These are phyloP conservation scores for Lodderomyces jiufengensis DNA, from an alignment of 1,139 yeast genomes.

Conservation along the genomic window DNA sequence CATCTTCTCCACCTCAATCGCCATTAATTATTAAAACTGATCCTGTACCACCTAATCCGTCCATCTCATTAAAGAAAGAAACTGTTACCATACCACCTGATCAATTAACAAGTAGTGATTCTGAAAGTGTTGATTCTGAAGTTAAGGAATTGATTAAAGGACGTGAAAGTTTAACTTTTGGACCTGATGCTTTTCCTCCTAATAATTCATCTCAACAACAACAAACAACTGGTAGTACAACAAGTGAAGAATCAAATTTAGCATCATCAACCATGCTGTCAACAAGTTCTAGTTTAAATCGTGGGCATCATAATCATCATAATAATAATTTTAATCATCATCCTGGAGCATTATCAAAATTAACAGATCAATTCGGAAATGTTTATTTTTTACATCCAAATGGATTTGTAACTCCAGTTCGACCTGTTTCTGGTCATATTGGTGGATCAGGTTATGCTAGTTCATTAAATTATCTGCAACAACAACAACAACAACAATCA, in stretches of 20 bases:
- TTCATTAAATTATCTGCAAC: background rate
- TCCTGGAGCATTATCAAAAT: constrained; percentile 1
- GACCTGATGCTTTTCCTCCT: constrained; percentile 14
- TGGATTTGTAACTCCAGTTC: constrained; percentile 14
- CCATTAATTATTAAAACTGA: constrained; percentile 17
- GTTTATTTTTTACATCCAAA: constrained; percentile 14
- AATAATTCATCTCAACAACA: constrained; percentile 1
- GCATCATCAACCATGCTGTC: constrained; percentile 1
- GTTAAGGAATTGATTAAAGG: constrained; percentile 21
- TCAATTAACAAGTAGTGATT: constrained; percentile 10
- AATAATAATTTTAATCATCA: no score
- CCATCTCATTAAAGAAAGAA: background rate
- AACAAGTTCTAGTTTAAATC: background rate
- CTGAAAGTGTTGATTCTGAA: constrained; percentile 17
- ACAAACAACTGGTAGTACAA: constrained; percentile 1
- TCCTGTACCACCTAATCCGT: constrained; percentile 4
- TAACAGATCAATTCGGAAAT: constrained; percentile 13
- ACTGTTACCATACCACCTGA: background rate
- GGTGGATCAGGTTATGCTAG: constrained; percentile 4
- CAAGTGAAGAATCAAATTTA: constrained; percentile 5
- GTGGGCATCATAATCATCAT: no score
- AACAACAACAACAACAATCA: background rate
- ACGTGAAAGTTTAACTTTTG: constrained; percentile 21
- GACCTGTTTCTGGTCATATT: constrained; percentile 5
- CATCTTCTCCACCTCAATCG: constrained; percentile 13